Evolutionary conservation across 2,329 filamentous ascomycete genomes (phyloP).

Genomic region (Sphaerulina populicola): DNA sequence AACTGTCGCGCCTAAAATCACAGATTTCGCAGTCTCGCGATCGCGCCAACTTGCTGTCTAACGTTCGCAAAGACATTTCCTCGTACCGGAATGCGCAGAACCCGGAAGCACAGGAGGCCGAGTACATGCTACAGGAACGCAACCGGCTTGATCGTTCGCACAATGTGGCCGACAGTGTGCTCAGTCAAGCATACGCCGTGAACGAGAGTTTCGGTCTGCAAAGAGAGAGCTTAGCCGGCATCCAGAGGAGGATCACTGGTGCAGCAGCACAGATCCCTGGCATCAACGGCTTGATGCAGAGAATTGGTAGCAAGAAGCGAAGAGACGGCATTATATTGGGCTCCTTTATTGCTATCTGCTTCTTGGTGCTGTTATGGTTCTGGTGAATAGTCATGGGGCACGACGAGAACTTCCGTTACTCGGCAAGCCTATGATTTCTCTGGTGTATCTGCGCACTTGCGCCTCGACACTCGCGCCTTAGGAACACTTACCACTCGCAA

Average conservation of each 20-base stretch:
- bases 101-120: conserved; percentile 74
- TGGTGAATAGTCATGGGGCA: conserved; percentile 38
- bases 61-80: conserved; percentile 85
- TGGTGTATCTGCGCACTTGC: too few species aligned
- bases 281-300: conserved; percentile 80
- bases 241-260: conserved; percentile 81
- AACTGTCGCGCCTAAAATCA: conserved; percentile 65
- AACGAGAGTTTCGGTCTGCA: conserved; percentile 85
- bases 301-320: conserved; percentile 90
- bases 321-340: conserved; percentile 92
- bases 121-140: conserved; percentile 95
- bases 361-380: conserved; percentile 75
- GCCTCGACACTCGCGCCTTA: too few species aligned
- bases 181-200: conserved; percentile 93
- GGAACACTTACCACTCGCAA: too few species aligned
- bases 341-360: conserved; percentile 83
- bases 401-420: not conserved
- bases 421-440: too few species aligned
- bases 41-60: conserved; percentile 79
- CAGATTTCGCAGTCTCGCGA: conserved; percentile 71
- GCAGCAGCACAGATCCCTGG: conserved; percentile 89
- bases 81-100: conserved; percentile 66
- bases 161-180: conserved; percentile 76
- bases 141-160: conserved; percentile 79
- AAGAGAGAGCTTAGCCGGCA: conserved; percentile 76